Evolutionary conservation across 179 eudicot species (phyloP), one percentile per base, ranked within the genome.

Genomic region (Vitellaria paradoxa): DNA sequence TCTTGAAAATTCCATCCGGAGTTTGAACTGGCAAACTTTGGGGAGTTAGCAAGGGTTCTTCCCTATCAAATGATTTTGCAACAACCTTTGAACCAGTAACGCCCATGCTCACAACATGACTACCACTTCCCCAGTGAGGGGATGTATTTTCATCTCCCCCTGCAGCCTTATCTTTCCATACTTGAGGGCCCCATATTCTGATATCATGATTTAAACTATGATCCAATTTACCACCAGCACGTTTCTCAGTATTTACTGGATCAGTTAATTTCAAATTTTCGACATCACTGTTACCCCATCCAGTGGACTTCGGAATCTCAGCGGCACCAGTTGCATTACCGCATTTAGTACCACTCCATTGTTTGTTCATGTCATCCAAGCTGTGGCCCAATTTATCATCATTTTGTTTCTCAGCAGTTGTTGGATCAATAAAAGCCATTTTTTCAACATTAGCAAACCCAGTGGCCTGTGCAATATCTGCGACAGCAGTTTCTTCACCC

Each of bases 281-380:
- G 47, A 18, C 67, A 67, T 68, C 62, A 63, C 68, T 73, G 15
- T 78, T 65, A 73, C 74, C 62, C 86, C 79, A 76, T 49, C 77
- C 82, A 47, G n/a, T 7, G 52, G 68, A 18, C 49, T 70, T 81
- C 53, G 45, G 52, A 17, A 37, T 50, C 68, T 79, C 70, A 45
- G 82, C 52, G n/a, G 47, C 72, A 65, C 53, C 79, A 18, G 52
- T 46, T 42, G 61, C 65, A 67, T 83, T 82, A 73, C 74, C 78
- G 82, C 85, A 77, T 50, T 65, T 81, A 9, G 84, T 81, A 46
- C 78, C 81, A 79, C 72, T 68, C 86, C 83, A 72, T 1, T 37
- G 67, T 17, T 72, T 71, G 17, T 76, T 73, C 74, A 74, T 64
- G 42, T 63, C 80, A 55, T 64, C 78, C 26, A 67, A 62, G 65